Base-by-base conservation (phyloP, 106 monocot species). In the Iris macrosiphon region DNA sequence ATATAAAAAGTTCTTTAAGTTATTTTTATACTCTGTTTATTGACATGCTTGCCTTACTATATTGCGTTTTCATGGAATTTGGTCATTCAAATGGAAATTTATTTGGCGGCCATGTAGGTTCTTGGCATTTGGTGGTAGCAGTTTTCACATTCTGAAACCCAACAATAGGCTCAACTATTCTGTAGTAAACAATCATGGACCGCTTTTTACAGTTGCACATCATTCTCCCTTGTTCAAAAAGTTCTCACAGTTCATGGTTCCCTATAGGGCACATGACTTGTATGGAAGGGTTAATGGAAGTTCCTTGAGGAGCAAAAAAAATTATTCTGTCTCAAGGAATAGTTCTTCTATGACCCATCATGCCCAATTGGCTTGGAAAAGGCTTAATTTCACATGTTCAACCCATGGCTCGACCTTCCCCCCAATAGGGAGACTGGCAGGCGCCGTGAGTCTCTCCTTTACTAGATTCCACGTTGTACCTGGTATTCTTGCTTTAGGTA, bases 391-490 rank as follows among this genome's bases (percentile, higher is more conserved):
- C n/a, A 16, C 52, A 9, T 50, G 41, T 58, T 62, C 60, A 48
- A 35, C 16, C 26, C 31, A 42, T 17, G 30, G 42, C 12, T 30
- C 32, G 0, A 18, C n/a, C 7, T 75, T 47, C 43, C 57, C 72
- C 18, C 40, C 55, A 2, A 15, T 79, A 38, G 51, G 60, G 49
- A 73, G 57, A 52, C 41, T 80, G 10, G 65, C 70, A 5, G 62
- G 62, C 63, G 65, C 73, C 7, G 12, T 70, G 21, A 76, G 66
- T 57, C 80, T 85, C 35, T 52, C 49, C 26, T 69, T 67, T 2
- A 70, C 48, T 42, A 69, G 75, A 56, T 72, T 61, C 24, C 68
- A 76, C 13, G 28, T 80, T 22, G 57, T 76, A 38, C 76, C 76
- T 18, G 62, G 73, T 23, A 27, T 77, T 30, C 45, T 85, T 27